phyloP scores from a whole-genome alignment of 345 rosid genomes.

The Noccaea caerulescens region DNA sequence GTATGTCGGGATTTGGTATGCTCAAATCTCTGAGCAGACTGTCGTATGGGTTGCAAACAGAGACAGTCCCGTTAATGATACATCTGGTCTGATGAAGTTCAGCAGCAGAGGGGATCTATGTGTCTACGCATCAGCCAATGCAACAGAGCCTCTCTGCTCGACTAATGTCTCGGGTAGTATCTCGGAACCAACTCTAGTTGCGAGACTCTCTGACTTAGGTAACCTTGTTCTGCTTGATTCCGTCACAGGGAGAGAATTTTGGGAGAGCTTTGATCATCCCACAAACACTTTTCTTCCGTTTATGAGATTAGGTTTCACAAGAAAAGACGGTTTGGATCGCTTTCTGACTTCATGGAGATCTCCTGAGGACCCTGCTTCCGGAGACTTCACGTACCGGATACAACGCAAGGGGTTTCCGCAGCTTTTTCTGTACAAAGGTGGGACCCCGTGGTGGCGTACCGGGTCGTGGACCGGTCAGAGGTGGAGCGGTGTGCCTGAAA shows the following conservation, averaged over 20 bases:
- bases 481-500: constrained; percentile 71
- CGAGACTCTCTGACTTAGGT: constrained; percentile 63
- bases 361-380: constrained; percentile 53
- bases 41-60: constrained; percentile 82
- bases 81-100: constrained; percentile 36
- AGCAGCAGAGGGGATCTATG: constrained; percentile 35
- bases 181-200: constrained; percentile 36
- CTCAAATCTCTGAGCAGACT: constrained; percentile 48
- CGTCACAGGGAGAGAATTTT: constrained; percentile 34
- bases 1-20: constrained; percentile 78
- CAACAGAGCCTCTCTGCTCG: constrained; percentile 33
- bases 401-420: constrained; percentile 55
- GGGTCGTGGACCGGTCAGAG: constrained; percentile 67
- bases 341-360: constrained; percentile 61
- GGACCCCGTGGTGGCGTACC: constrained; percentile 46
- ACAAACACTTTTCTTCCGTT: constrained; percentile 59
- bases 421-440: constrained; percentile 46
- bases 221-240: constrained; percentile 56
- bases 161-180: constrained; percentile 20
- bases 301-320: constrained; percentile 65
- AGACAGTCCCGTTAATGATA: constrained; percentile 30
- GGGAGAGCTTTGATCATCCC: constrained; percentile 83
- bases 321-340: constrained; percentile 44
- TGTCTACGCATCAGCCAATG: constrained; percentile 24
- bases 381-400: constrained; percentile 47